Base-by-base conservation (phyloP, 768 basidiomycete species). In the Podaxis rugospora region DNA sequence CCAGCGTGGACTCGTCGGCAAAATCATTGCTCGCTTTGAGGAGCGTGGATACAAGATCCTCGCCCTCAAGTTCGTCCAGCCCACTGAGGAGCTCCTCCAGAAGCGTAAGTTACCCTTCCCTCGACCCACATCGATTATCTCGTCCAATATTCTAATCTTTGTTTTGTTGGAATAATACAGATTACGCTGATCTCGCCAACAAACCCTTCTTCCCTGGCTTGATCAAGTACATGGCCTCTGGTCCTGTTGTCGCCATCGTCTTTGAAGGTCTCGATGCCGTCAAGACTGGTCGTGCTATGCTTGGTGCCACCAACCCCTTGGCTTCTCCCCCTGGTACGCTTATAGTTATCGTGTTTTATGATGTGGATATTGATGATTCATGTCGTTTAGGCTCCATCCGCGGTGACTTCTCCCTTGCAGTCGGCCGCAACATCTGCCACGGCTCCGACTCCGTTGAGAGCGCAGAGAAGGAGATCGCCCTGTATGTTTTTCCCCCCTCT, bases 11-110 rank as follows among this genome's bases (percentile, higher is more conserved):
- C 90, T 98, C 77, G 82, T 95, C 74, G 96, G 93, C 73, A 89
- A 93, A 80, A 98, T 98, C 86, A 92, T 96, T 77, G 69, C 83
- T 71, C 86, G 96, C 69, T 98, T 99, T 78, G 97, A 99, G 86
- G 87, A 90, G 81, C 93, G 96, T 67, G 97, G 97, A 67, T 99
- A 87, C 88, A 97, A 98, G 84, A 89, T 98, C 74, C 81, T 90
- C 72, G 96, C 96, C 62, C 81, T 98, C 72, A 98, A 99, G 82
- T 82, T 98, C 72, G 87, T 87, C 64, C 86, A 88, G 50, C 82
- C 97, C 46, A 82, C 88, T 66, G 77, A 82, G 63, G 84, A 83
- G 69, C 95, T 94, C 78, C 93, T 99, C 72, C 90, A 97, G 81
- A 86, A 92, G 71, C 97, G 92, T 93, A 62, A 55, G 77, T 69